These are phyloP conservation scores for Eragrostis nindensis DNA, from an alignment of 176 grass and related monocot species.

Conservation along the genomic window DNA sequence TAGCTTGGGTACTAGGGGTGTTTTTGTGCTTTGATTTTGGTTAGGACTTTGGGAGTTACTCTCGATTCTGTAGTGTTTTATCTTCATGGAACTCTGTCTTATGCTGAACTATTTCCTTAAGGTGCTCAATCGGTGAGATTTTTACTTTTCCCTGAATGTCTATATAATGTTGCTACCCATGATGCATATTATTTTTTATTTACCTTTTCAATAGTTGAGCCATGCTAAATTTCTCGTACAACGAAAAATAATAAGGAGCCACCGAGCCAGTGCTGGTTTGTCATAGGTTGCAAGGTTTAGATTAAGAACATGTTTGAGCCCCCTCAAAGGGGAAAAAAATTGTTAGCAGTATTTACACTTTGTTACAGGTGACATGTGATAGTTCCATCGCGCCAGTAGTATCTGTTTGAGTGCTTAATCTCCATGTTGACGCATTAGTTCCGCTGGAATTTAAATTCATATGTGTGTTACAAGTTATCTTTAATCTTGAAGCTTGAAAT, in stretches of 20 bases:
- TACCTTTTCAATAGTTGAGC: neutral
- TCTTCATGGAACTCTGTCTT: neutral
- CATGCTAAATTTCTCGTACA: neutral
- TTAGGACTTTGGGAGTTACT: neutral
- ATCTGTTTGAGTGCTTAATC: slow-evolving; percentile 21
- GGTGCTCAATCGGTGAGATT: neutral
- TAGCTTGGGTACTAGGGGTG: no score
- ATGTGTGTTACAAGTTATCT: slow-evolving; percentile 7
- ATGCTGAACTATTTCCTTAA: neutral
- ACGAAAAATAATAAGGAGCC: neutral
- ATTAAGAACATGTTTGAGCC: neutral
- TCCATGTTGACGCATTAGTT: slow-evolving; percentile 17
- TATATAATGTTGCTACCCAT: neutral
- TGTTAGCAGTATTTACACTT: slow-evolving; percentile 10
- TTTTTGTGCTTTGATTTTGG: neutral
- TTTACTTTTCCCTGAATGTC: neutral
- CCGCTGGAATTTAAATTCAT: slow-evolving; percentile 1
- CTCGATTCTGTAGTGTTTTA: neutral
- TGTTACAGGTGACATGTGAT: neutral
- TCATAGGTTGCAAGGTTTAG: neutral
- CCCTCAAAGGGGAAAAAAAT: neutral
- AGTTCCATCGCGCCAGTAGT: neutral
- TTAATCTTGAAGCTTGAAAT: slow-evolving; percentile 1
- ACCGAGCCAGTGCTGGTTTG: neutral
- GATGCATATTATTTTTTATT: neutral